Evolutionary conservation across 2,329 filamentous ascomycete genomes (phyloP).

Genomic region (Rutstroemia sp.): DNA sequence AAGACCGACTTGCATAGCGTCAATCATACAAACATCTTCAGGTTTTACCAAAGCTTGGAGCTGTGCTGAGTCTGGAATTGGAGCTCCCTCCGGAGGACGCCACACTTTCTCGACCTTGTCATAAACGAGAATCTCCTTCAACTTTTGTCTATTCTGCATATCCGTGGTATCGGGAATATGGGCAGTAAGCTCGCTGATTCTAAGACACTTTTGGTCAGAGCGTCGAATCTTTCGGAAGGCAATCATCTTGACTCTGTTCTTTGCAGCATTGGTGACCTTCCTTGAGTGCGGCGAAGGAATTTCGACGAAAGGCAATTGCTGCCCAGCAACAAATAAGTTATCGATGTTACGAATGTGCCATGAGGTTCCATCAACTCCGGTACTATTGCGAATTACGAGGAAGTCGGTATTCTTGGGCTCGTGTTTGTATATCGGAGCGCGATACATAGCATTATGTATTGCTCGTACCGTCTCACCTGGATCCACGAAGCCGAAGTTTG

Average conservation of each 20-base stretch:
- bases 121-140: slow-evolving; percentile 93
- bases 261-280: slow-evolving; percentile 93
- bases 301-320: slow-evolving; percentile 86
- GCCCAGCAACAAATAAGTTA: slow-evolving; percentile 83
- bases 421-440: slow-evolving; percentile 89
- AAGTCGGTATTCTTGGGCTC: slow-evolving; percentile 74
- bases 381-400: slow-evolving; percentile 74
- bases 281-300: slow-evolving; percentile 89
- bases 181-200: slow-evolving; percentile 77
- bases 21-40: slow-evolving; percentile 88
- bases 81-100: slow-evolving; percentile 67
- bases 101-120: slow-evolving; percentile 79
- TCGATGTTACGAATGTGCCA: slow-evolving; percentile 88
- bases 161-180: slow-evolving; percentile 92
- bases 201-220: slow-evolving; percentile 60
- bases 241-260: slow-evolving; percentile 94
- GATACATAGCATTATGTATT: slow-evolving; percentile 90
- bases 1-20: slow-evolving; percentile 93
- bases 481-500: slow-evolving; percentile 88
- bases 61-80: slow-evolving; percentile 69
- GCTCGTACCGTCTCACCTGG: slow-evolving; percentile 85
- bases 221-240: slow-evolving; percentile 82
- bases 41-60: slow-evolving; percentile 88
- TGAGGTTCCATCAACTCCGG: slow-evolving; percentile 65
- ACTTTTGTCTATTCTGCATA: slow-evolving; percentile 90